Evolutionary conservation across 257 asterid genomes (phyloP).

Genomic region (Asclepias syriaca): DNA sequence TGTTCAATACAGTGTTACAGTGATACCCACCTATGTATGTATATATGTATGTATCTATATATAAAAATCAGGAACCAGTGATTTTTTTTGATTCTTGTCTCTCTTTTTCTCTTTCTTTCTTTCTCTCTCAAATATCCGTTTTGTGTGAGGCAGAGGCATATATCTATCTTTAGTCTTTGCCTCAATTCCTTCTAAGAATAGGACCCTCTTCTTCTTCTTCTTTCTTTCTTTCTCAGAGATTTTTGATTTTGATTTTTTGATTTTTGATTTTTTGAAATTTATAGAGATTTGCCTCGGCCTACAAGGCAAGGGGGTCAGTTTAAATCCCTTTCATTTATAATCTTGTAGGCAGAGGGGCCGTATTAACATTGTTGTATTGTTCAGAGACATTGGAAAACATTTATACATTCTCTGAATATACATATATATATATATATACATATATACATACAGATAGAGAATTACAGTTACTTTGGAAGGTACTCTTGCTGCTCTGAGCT

Average conservation of each 20-base stretch:
- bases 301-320: not conserved
- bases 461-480: conserved; percentile 16
- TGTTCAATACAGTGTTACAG: not conserved
- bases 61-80: not conserved
- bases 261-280: too few relatives aligned
- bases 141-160: conserved; percentile 12
- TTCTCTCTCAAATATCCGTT: not conserved
- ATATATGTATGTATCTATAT: too few relatives aligned
- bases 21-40: too few relatives aligned
- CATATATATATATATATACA: not conserved
- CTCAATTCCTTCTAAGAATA: not conserved
- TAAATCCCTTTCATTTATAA: not conserved
- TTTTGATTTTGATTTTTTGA: not conserved
- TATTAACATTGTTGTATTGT: not conserved
- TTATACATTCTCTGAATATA: not conserved
- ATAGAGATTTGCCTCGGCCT: conserved; percentile 12
- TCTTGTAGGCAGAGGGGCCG: conserved; percentile 7
- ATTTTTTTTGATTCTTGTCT: not conserved
- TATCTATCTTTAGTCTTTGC: conserved; percentile 2
- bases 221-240: not conserved
- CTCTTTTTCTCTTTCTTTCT: too few relatives aligned
- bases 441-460: not conserved
- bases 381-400: not conserved
- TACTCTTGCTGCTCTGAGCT: conserved; percentile 16
- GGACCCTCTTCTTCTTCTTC: not conserved